Base-by-base conservation (phyloP, 805 yeast species). In the Tetrapisispora namnaoensis region DNA sequence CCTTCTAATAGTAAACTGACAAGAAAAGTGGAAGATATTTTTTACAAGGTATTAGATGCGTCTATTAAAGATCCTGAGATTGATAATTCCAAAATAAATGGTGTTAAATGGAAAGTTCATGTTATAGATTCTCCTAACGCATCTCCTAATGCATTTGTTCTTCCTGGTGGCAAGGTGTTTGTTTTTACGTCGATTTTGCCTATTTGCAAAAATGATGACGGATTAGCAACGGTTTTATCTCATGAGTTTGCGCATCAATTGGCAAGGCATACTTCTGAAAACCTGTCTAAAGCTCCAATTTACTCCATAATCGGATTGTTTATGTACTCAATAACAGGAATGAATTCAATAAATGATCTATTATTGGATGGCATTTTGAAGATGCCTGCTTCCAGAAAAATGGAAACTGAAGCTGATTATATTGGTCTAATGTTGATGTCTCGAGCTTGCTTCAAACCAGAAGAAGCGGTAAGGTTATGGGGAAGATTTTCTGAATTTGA, bases 131-230 rank as follows among this genome's bases (percentile, higher is more conserved):
- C 79, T 49, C 79, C 83, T 1, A 67, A 67, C 34, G 74, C 74
- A n/a, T 90, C 95, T 16, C 98, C 99, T 2, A 93, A 93, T 68
- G 99, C 99, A 1, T 91, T 93, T 68, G 96, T 93, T 18, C 71
- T 93, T 35, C 98, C 98, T 20, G 91, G 93, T 52, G 99, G 99
- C 7, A 90, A 90, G 65, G 95, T 93, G 40, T 93, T 93, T 67
- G 89, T 93, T 18, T 87, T 86, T 60, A 74, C 83, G 42, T 78
- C 86, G 10, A 86, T 93, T 38, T 62, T 93, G 43, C 84, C 86
- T 1, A 78, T 93, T 30, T 83, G 95, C 63, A 69, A 70, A 24
- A 81, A 86, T 60, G 95, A 88, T 46, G 95, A 88, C 62, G 97
- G 96, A 1, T 68, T 93, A 42, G 98, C 98, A n/a, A 89, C 98